Conservation (phyloP, 345 rosid species). For the Brassica rapa region DNA sequence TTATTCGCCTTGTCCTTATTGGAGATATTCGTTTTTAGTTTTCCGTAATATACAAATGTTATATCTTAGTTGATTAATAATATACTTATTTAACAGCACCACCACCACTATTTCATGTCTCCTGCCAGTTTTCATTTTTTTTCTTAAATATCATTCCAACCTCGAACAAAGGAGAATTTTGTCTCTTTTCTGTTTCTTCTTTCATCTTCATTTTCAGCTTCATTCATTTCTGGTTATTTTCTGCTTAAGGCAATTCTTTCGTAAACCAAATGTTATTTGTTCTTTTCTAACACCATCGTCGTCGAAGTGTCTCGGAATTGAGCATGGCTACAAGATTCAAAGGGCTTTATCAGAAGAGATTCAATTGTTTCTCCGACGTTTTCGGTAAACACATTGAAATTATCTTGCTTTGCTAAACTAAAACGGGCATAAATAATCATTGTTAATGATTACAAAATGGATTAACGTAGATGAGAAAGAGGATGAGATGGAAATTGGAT, state of each 20-base stretch:
- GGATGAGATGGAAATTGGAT: slow-evolving; percentile 89
- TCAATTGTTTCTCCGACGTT: slow-evolving; percentile 77
- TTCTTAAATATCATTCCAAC: slow-evolving; percentile 29
- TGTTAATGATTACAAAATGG: slow-evolving; percentile 1
- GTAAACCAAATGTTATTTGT: background rate
- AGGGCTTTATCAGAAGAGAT: slow-evolving; percentile 72
- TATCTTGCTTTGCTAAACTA: background rate
- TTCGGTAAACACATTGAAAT: slow-evolving; percentile 48
- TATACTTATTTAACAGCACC: background rate
- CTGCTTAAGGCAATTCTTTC: background rate
- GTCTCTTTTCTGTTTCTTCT: slow-evolving; percentile 18
- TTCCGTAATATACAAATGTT: slow-evolving; percentile 24
- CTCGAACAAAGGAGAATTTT: slow-evolving; percentile 32
- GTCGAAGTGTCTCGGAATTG: slow-evolving; percentile 16
- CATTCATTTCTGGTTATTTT: slow-evolving; percentile 1
- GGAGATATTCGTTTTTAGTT: slow-evolving; percentile 43
- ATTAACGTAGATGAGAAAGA: slow-evolving; percentile 49
- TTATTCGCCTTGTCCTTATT: slow-evolving; percentile 26
- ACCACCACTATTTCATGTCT: slow-evolving; percentile 42
- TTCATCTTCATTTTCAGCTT: slow-evolving; percentile 17
- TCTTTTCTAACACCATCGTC: background rate
- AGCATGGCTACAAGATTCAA: slow-evolving; percentile 78
- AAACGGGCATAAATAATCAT: background rate
- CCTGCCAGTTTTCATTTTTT: slow-evolving; percentile 18
- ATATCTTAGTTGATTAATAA: background rate